Evolutionary conservation across 140 eudicot species (phyloP), one percentile per base, ranked within the genome.

Genomic region (Anethum foeniculum): DNA sequence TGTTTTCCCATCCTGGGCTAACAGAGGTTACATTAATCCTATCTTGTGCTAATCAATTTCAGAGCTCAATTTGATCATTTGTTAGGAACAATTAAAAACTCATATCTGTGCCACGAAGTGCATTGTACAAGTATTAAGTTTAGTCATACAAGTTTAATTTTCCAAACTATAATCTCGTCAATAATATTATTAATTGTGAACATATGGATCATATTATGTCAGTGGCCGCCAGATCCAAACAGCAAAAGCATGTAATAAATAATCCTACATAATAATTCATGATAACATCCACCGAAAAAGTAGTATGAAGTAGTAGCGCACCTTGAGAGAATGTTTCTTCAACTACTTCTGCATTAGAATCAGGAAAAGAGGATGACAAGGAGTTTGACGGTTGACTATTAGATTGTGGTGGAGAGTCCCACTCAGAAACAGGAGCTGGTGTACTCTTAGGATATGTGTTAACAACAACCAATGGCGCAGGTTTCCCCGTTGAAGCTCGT

Each of bases 401-500:
- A 12, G 93, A 90, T 78, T 92, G 91, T 43, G 90, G 71, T 3
- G 88, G 75, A 38, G 77, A 86, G 65, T 89, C 62, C 92, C 87
- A 86, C 34, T 85, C 91, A 23, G 89, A 73, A 58, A 91, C 81
- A 88, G 92, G 85, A 15, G 90, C 67, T 44, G 81, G 67, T 43
- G 80, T 86, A 77, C 81, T 89, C 60, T 83, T 83, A 62, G 79
- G 82, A 51, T 86, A 78, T 80, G 92, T 83, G 58, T 83, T 91
- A 81, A 81, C 25, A 81, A 82, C 82, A 80, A 80, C 81, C 44
- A 94, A 9, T 80, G 91, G 85, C 28, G 76, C 86, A 80, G 91
- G 44, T 81, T 86, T 87, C 75, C 91, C 92, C 62, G 90, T 94
- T 25, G 90, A 9, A 76, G 87, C 90, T 79, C 87, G 91, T 87